Conservation (phyloP, 306 rosid genomes). For the Prunus campanulata region DNA sequence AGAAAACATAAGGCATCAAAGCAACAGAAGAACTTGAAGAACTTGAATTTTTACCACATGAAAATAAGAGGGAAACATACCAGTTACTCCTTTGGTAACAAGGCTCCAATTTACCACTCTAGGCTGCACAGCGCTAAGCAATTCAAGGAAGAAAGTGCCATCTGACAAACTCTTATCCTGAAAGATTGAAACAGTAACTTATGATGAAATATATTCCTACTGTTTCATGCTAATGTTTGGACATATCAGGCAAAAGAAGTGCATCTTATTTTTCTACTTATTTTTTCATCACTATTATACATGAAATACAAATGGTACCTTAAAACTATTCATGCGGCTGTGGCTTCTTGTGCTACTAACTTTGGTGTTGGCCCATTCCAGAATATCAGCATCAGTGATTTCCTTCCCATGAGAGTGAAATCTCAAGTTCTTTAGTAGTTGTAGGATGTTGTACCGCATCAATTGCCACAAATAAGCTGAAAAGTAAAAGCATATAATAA, state of each 20-base stretch:
- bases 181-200: background rate
- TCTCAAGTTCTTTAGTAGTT: slow-evolving; percentile 90
- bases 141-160: slow-evolving; percentile 92
- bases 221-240: background rate
- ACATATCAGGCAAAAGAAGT: background rate
- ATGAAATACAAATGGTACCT: slow-evolving; percentile 43
- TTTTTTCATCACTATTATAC: background rate
- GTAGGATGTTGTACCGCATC: slow-evolving; percentile 88
- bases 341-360: slow-evolving; percentile 74
- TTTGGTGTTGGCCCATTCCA: slow-evolving; percentile 89
- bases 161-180: slow-evolving; percentile 87
- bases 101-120: slow-evolving; percentile 94
- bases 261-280: background rate
- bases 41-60: background rate
- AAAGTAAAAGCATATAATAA: slow-evolving; percentile 1
- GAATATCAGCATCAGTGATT: slow-evolving; percentile 82
- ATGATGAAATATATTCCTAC: background rate
- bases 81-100: slow-evolving; percentile 80
- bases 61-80: slow-evolving; percentile 38
- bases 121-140: slow-evolving; percentile 86
- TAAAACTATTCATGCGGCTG: slow-evolving; percentile 73
- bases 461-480: slow-evolving; percentile 97
- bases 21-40: background rate
- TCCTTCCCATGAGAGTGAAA: slow-evolving; percentile 90
- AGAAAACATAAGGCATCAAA: too few relatives aligned